phyloP scores from a whole-genome alignment of 352 stramenopile genomes.

The Elongisporangium undulatum region DNA sequence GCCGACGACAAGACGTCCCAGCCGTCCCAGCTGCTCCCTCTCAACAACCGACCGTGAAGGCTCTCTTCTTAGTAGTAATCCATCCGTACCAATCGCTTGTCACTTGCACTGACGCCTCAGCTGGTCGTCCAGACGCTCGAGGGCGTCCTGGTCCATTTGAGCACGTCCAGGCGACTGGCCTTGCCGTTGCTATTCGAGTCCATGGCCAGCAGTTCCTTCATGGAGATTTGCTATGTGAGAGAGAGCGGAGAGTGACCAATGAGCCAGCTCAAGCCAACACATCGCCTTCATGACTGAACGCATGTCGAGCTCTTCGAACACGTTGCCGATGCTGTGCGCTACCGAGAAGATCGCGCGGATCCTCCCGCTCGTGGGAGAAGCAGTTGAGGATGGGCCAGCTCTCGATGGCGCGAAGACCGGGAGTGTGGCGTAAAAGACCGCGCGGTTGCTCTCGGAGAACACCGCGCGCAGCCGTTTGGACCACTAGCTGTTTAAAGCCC shows the following conservation, averaged over 20 bases:
- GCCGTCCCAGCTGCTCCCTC: too few relatives aligned
- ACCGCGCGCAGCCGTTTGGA: conserved; percentile 28
- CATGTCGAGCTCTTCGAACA: conserved; percentile 11
- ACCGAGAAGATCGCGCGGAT: conserved; percentile 87
- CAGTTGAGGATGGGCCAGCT: conserved; percentile 73
- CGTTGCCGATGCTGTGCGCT: conserved; percentile 56
- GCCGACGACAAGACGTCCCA: too few relatives aligned
- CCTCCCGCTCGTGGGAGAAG: conserved; percentile 80
- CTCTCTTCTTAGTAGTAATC: too few relatives aligned
- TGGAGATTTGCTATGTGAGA: conserved; percentile 37
- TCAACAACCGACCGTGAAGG: too few relatives aligned
- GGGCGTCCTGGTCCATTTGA: conserved; percentile 57
- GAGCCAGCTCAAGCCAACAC: too few relatives aligned
- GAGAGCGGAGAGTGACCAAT: too few relatives aligned
- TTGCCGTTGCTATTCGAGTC: conserved; percentile 61
- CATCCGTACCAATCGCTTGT: too few relatives aligned
- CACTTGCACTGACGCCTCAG: conserved; percentile 5
- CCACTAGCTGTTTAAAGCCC: too few relatives aligned
- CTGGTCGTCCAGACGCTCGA: conserved; percentile 50
- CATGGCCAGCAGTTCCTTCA: conserved; percentile 69
- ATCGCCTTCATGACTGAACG: too few relatives aligned
- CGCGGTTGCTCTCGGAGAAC: conserved; percentile 48
- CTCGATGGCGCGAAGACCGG: conserved; percentile 54
- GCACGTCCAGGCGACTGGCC: conserved; percentile 57
- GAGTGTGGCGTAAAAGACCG: conserved; percentile 30